Base-by-base conservation (phyloP, 1,284 basidiomycete species). In the Trametes versicolor region DNA sequence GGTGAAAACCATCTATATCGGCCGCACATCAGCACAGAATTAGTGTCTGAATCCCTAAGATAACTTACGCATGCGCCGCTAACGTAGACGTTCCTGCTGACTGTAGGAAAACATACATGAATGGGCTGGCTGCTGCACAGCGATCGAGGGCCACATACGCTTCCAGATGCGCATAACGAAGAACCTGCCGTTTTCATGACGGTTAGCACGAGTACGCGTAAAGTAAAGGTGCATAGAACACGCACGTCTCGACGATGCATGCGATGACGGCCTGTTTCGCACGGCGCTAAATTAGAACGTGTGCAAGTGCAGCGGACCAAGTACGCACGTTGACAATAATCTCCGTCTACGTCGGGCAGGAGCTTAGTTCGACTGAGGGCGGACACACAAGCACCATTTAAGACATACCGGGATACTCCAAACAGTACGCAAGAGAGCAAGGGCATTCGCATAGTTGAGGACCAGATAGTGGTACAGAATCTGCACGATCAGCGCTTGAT, bases 161-260 rank as follows among this genome's bases (percentile, higher is more conserved):
- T 59, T 59, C 58, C 58, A 59, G 49, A 59, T 59, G 37, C 58
- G 58, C 48, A 59, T 52, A 7, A 59, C 58, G 49, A 59, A 59
- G 58, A 59, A 59, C n/a, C 58, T 59, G 49, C 7, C 29, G 8
- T 29, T 4, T 32, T 32, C 29, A 32, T 32, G 19, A 19, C 19
- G 19, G 27, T 51, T 10, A 51, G 50, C 19, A 21, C n/a, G 41
- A 3, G n/a, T 15, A 32, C 23, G 29, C 5, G n/a, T 15, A 15
- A 21, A 2, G 15, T 9, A 2, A 9, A 17, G 12, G 39, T 17
- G n/a, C 21, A 9, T 13, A 29, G 1, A 4, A 55, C n/a, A n/a
- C 47, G 21, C 19, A 52, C 58, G 25, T 59, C 29, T 59, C 58
- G 10, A 59, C 58, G 17, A 34, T 45, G 39, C 34, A 59, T 25